phyloP scores from a whole-genome alignment of 257 asterid genomes.

The Scutellaria barbata region DNA sequence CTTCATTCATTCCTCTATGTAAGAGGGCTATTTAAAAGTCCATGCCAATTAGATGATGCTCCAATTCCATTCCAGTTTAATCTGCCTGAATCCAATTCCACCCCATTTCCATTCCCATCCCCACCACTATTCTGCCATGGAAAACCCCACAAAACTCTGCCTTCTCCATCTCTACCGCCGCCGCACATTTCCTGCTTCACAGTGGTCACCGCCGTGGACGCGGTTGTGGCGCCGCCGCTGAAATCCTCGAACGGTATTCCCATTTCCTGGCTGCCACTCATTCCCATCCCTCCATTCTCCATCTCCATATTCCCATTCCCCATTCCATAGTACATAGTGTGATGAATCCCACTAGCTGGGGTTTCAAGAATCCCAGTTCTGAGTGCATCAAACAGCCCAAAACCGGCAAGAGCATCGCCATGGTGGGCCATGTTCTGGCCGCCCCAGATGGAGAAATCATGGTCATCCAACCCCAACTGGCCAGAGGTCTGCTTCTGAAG shows the following conservation, averaged over 20 bases:
- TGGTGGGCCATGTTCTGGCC: constrained; percentile 37
- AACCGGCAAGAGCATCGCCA: background rate
- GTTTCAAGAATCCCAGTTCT: constrained; percentile 52
- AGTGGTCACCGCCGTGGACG: constrained; percentile 40
- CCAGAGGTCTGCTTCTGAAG: constrained; percentile 61
- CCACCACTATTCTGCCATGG: constrained; percentile 61
- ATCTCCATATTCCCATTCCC: constrained; percentile 47
- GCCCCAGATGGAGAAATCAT: constrained; percentile 48
- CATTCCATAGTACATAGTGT: constrained; percentile 45
- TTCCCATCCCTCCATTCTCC: constrained; percentile 45
- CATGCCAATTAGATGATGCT: constrained; percentile 67
- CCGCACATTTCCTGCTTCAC: constrained; percentile 72
- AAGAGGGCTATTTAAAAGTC: constrained; percentile 79
- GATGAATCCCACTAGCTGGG: constrained; percentile 33
- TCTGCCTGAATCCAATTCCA: constrained; percentile 52
- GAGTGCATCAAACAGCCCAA: constrained; percentile 4
- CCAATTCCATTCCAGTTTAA: constrained; percentile 65
- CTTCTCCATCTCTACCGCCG: constrained; percentile 46
- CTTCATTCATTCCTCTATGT: constrained; percentile 39
- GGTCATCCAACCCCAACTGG: constrained; percentile 41
- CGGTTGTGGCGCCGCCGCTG: constrained; percentile 5
- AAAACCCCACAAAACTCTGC: constrained; percentile 65
- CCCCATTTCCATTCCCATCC: constrained; percentile 30
- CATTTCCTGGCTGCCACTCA: constrained; percentile 45
- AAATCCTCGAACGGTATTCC: constrained; percentile 40